Conservation (phyloP, 495 filamentous ascomycete species). For the Echria macrotheca region DNA sequence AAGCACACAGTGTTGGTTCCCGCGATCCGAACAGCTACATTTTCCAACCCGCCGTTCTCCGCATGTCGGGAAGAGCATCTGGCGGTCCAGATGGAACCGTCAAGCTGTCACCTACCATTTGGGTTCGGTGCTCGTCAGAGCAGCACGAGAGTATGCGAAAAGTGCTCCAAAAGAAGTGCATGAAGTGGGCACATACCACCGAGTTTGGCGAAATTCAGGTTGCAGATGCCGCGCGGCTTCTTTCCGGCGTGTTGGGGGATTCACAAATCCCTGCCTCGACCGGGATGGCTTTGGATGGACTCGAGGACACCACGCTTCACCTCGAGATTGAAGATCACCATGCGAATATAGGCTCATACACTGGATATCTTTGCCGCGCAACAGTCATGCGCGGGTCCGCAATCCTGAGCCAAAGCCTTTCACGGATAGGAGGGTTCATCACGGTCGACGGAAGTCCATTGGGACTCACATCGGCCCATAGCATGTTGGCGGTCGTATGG, state of each 20-base stretch:
- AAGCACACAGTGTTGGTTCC: too few relatives aligned
- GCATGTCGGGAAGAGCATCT: neutral
- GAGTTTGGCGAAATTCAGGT: neutral
- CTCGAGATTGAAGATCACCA: neutral
- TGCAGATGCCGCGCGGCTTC: neutral
- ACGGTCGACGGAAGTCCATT: neutral
- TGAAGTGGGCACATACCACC: neutral
- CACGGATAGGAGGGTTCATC: neutral
- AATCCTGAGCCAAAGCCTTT: neutral
- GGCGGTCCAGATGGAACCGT: neutral
- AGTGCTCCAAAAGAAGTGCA: neutral
- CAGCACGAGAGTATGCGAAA: neutral
- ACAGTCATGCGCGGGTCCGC: neutral
- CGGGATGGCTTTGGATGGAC: neutral
- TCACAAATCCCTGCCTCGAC: neutral
- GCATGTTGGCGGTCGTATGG: neutral
- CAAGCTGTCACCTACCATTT: slow-evolving; percentile 1
- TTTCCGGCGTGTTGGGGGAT: too few relatives aligned
- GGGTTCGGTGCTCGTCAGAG: neutral
- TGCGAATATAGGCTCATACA: neutral
- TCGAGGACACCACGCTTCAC: neutral
- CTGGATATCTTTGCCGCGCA: neutral
- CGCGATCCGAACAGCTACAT: neutral
- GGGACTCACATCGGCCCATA: neutral
- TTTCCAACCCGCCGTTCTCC: neutral